Evolutionary conservation across 306 rosid species (phyloP), one percentile per base, ranked within the genome.

Genomic region (Vigna nakashimae): DNA sequence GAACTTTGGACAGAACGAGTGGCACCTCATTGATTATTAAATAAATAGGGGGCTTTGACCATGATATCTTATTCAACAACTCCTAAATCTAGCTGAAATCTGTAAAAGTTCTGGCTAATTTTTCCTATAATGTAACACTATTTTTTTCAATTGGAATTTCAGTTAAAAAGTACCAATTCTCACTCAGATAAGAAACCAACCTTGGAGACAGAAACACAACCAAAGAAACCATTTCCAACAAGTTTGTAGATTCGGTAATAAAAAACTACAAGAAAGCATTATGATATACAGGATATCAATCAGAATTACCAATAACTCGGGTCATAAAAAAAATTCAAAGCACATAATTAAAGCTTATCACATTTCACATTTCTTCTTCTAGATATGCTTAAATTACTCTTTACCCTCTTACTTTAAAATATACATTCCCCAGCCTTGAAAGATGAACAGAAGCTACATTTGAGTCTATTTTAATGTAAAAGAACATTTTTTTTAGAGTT

Each of bases 241-340:
- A 22, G 20, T 16, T 26, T 30, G 48, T 50, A 74, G 1, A 34
- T 74, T 52, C 43, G 22, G 18, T 16, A 64, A 17, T 32, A 42
- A 51, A 7, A 28, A 40, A 10, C 9, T 9, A 9, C 13, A 55
- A 45, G 38, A 20, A 20, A 58, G 18, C 20, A 57, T 36, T 28
- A 13, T 30, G 46, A 10, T 17, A 15, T 26, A 26, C 28, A 20
- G 15, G 32, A 56, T 69, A 17, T 5, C 15, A 58, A 22, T n/a
- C 30, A 30, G 50, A 63, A 79, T 55, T 71, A 43, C 73, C 65
- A 51, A 17, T 20, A 51, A 28, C 62, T 32, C 74, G 17, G 38
- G 56, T 36, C 20, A 49, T 51, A 58, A 83, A 64, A 30, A 20
- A 30, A 20, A 45, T 30, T 18, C 42, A 34, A 36, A 34, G 3